Base-by-base conservation (phyloP, 345 rosid species). In the Iberis pinnata region DNA sequence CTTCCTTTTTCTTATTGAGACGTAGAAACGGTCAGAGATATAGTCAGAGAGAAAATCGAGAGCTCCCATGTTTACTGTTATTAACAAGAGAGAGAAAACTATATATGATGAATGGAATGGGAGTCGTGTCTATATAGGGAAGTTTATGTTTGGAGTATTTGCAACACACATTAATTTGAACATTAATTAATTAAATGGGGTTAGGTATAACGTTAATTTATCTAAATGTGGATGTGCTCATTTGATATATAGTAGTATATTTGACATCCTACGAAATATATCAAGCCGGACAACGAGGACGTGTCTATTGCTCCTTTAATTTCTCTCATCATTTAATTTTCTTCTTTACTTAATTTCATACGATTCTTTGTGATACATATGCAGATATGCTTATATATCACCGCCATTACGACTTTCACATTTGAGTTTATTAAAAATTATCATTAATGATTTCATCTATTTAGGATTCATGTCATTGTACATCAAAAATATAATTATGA, bases 61-160 rank as follows among this genome's bases (percentile, higher is more conserved):
- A 43, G 61, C 76, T 47, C 79, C 76, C 79, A 75, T 71, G 51
- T 63, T 54, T 48, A 43, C 44, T 40, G 24, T 29, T 24, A 13
- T 22, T n/a, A 12, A 16, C 3, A 18, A 8, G 24, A 29, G 12
- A 25, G 20, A 37, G 14, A 50, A n/a, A 53, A 8, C 33, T 53
- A 5, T 9, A 53, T 55, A 6, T 29, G 33, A 22, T 41, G 43
- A 7, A 35, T 48, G 1, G 12, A 24, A 55, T 19, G 61, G 15
- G 45, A 22, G 53, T 37, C 10, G 32, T 59, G 33, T 39, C 2
- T 55, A 19, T 67, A 67, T 46, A 67, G 52, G n/a, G 50, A 18
- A 53, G 54, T 52, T 42, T 38, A 44, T 39, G 65, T 37, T 49
- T 13, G 13, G 29, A 50, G 48, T 43, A 58, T 26, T 42, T 35